These are phyloP conservation scores for Escallonia herrerae DNA, from an alignment of 129 eudicot genomes.

Conservation along the genomic window DNA sequence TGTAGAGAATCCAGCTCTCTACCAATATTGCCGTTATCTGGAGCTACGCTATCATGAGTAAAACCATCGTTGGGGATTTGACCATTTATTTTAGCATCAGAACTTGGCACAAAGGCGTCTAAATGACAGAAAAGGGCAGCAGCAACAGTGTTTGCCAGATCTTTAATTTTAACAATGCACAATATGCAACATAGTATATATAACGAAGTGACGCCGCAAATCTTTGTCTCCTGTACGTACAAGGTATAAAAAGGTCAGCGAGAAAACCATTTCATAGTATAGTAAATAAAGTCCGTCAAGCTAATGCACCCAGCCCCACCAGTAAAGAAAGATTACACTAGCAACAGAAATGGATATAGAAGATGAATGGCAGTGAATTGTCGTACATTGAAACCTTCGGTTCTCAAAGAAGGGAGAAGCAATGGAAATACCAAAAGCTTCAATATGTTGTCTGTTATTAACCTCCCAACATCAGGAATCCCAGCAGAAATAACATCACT, in stretches of 20 bases:
- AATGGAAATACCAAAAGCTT: constrained; percentile 70
- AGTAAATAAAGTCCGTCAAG: neutral
- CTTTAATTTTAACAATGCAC: constrained; percentile 93
- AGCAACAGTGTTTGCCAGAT: constrained; percentile 79
- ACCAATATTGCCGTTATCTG: constrained; percentile 22
- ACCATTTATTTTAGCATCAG: constrained; percentile 66
- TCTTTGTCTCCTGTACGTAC: constrained; percentile 43
- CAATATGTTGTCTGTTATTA: constrained; percentile 68
- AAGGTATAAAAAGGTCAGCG: constrained; percentile 19
- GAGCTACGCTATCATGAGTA: constrained; percentile 23
- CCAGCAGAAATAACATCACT: constrained; percentile 98
- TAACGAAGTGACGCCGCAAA: constrained; percentile 62
- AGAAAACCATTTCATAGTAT: constrained; percentile 10
- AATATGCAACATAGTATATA: constrained; percentile 82
- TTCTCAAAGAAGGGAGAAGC: constrained; percentile 76
- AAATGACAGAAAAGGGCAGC: constrained; percentile 71
- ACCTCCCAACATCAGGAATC: constrained; percentile 88
- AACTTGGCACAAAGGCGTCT: constrained; percentile 33
- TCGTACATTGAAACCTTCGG: constrained; percentile 40
- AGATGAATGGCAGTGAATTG: constrained; percentile 10
- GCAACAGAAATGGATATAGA: constrained; percentile 8
- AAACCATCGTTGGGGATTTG: constrained; percentile 19
- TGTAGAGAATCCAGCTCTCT: constrained; percentile 30
- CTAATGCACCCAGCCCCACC: neutral
- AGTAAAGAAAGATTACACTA: neutral